These are phyloP conservation scores for Aspergillus novoparasiticus DNA, from an alignment of 2,329 filamentous ascomycete genomes.

Conservation along the genomic window DNA sequence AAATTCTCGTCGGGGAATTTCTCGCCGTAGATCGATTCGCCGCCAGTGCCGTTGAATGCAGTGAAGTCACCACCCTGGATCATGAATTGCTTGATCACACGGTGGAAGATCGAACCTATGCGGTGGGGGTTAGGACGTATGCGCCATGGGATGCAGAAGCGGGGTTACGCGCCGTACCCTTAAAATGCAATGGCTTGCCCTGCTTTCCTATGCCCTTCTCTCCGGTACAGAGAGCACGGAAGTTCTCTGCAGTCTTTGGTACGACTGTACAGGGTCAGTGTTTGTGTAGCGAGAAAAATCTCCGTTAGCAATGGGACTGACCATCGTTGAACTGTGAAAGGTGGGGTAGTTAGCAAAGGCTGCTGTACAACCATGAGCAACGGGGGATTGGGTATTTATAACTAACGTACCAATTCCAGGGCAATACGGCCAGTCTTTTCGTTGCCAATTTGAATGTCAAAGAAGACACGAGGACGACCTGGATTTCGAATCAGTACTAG, in stretches of 20 bases:
- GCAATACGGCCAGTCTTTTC: constrained; percentile 74
- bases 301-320: constrained; percentile 23
- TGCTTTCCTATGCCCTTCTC: constrained; percentile 84
- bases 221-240: constrained; percentile 89
- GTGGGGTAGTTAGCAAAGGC: constrained; percentile 18
- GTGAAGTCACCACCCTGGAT: constrained; percentile 98
- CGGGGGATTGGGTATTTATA: neutral
- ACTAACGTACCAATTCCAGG: constrained; percentile 74
- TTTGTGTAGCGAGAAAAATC: neutral
- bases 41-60: constrained; percentile 88
- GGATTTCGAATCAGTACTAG: constrained; percentile 17
- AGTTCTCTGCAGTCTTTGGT: constrained; percentile 95
- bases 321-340: constrained; percentile 51
- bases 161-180: constrained; percentile 51
- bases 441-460: constrained; percentile 83
- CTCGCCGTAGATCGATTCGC: constrained; percentile 94
- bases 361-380: neutral
- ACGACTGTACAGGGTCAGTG: constrained; percentile 66
- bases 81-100: constrained; percentile 99
- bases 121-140: constrained; percentile 1
- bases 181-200: constrained; percentile 89
- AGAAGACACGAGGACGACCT: constrained; percentile 81
- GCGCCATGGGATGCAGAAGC: constrained; percentile 5
- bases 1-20: constrained; percentile 99
- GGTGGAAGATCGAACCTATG: constrained; percentile 80